Evolutionary conservation across 306 rosid genomes (phyloP).

Genomic region (Prunus kanzakura): DNA sequence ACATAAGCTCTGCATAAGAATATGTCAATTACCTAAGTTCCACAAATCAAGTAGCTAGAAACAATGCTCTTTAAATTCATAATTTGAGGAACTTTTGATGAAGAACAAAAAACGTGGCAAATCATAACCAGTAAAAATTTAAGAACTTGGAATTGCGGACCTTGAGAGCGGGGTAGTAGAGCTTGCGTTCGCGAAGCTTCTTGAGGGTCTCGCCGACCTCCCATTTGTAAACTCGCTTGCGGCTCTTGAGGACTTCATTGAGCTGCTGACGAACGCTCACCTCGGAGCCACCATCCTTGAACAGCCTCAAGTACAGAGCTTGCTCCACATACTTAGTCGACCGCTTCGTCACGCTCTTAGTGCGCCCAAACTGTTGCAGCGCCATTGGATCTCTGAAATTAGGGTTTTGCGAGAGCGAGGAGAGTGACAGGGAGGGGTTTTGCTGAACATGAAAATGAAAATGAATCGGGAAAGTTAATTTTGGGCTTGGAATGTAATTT

Average conservation of each 20-base stretch:
- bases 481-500: neutral
- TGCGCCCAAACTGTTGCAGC: constrained; percentile 49
- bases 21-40: neutral
- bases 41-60: neutral
- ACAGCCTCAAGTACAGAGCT: constrained; percentile 64
- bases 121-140: neutral
- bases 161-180: constrained; percentile 80
- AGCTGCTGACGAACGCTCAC: constrained; percentile 58
- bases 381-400: constrained; percentile 44
- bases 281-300: constrained; percentile 72
- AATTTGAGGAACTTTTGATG: neutral
- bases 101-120: neutral
- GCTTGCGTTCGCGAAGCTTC: constrained; percentile 78
- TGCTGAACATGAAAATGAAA: neutral
- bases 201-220: constrained; percentile 80
- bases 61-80: neutral
- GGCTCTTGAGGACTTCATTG: constrained; percentile 59
- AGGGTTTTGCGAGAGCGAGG: constrained; percentile 11
- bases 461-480: neutral
- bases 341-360: constrained; percentile 61
- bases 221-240: constrained; percentile 88
- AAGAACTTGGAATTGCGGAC: constrained; percentile 16
- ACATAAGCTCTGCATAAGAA: neutral
- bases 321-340: constrained; percentile 73
- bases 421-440: neutral